Conservation (phyloP, 108 stramenopile genomes). For the Pseudonitzschia pungens region DNA sequence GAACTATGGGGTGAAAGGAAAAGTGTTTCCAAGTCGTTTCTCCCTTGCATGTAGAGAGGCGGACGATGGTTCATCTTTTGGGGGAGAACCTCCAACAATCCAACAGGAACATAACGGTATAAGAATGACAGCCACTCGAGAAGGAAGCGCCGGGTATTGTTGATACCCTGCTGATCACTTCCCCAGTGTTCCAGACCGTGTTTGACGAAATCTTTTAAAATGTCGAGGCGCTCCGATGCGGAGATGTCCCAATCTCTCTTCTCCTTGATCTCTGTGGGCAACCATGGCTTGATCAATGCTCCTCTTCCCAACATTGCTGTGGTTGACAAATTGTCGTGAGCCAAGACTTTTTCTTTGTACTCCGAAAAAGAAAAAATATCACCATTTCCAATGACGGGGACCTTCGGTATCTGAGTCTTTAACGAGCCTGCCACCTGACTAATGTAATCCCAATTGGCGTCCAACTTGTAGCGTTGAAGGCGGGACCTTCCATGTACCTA, state of each 20-base stretch:
- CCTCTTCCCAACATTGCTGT: conserved; percentile 97
- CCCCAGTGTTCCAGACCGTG: conserved; percentile 99
- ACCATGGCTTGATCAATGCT: conserved; percentile 98
- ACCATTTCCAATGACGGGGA: conserved; percentile 97
- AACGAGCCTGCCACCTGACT: conserved; percentile 70
- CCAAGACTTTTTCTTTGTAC: conserved; percentile 75
- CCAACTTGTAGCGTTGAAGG: conserved; percentile 88
- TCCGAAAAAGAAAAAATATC: conserved; percentile 92
- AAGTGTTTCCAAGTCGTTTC: conserved; percentile 59
- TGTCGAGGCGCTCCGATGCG: conserved; percentile 91
- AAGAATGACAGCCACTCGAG: conserved; percentile 98
- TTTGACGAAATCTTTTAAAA: conserved; percentile 87
- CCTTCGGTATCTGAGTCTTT: conserved; percentile 44
- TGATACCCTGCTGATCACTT: conserved; percentile 93
- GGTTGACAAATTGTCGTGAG: conserved; percentile 51
- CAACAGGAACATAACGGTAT: conserved; percentile 94
- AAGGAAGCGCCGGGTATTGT: conserved; percentile 92
- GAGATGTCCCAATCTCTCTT: conserved; percentile 93
- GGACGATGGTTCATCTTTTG: conserved; percentile 96
- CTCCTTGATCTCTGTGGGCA: conserved; percentile 97
- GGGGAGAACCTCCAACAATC: conserved; percentile 80
- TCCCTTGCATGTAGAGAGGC: conserved; percentile 63
- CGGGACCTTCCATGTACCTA: conserved; percentile 94
- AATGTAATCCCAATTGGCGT: conserved; percentile 97
- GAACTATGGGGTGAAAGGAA: conserved; percentile 50